Base-by-base conservation (phyloP, 2,329 filamentous ascomycete genomes). In the Ophiocordyceps camponoti-floridani region DNA sequence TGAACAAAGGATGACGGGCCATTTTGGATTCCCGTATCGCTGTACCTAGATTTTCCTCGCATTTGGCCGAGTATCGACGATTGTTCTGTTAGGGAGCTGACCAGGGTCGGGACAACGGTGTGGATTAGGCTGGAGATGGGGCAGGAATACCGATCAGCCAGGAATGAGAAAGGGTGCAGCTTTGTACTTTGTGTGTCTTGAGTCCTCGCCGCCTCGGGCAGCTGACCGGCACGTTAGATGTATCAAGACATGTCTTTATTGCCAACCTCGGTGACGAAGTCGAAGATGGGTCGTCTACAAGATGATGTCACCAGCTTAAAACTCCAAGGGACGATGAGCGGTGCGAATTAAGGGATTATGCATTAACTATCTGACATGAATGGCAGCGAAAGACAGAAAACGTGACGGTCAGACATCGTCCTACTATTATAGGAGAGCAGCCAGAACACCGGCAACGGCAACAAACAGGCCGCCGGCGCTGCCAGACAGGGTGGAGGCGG, bases 401-500 rank as follows among this genome's bases (percentile, higher is more conserved):
- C 19, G 27, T n/a, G 26, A 16, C 14, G 13, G 26, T 26, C 26
- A 42, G 4, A 23, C 44, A 13, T 30, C 14, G 23, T 23, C 16
- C 12, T 16, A 14, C 18, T 40, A 66, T 45, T 40, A 66, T 45
- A 66, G 51, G 27, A 65, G 51, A 38, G 58, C 60, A 44, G 56
- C 62, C 45, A 66, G 54, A 16, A 56, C 57, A 46, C 59, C 64
- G 30, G 59, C 62, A 37, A 64, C 53, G 44, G 60, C 64, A 26
- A 60, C 53, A 23, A 65, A 52, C 14, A 62, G 47, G 31, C 58
- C 52, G 16, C 60, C 60, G 18, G 57, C 56, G 48, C 58, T 58
- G 42, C 53, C 55, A 37, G 53, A 54, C 38, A 60, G 52, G 43
- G 43, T 41, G 19, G 47, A 52, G 38, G 53, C 51, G 45, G 51